Conservation (phyloP, 1,139 yeast species). For the Pichia cactophila region DNA sequence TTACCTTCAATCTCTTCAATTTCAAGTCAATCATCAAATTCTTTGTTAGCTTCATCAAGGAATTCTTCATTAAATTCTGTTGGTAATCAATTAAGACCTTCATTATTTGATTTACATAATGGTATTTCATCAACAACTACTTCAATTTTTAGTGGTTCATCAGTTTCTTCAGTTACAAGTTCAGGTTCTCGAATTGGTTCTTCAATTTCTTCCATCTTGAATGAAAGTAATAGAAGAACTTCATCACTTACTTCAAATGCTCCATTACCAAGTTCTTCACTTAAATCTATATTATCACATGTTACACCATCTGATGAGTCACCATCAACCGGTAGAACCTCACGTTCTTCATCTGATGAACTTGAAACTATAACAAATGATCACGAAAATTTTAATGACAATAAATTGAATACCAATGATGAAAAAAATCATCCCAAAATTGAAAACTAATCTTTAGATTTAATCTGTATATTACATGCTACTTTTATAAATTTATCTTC, state of each 20-base stretch:
- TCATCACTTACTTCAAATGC: constrained; percentile 5
- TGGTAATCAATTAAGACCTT: constrained; percentile 18
- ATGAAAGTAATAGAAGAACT: constrained; percentile 14
- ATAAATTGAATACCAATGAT: not conserved
- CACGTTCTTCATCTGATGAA: not conserved
- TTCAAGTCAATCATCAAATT: constrained; percentile 7
- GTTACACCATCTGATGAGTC: not conserved
- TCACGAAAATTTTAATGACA: not conserved
- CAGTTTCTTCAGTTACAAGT: constrained; percentile 12
- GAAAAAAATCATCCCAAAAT: not conserved
- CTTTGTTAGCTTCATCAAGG: not conserved
- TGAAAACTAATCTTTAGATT: not conserved
- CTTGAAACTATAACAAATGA: not conserved
- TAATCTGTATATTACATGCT: not conserved
- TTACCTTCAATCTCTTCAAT: constrained; percentile 12
- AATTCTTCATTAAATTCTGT: constrained; percentile 7
- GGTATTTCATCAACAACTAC: constrained; percentile 13
- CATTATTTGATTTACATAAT: constrained; percentile 19
- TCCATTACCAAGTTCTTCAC: constrained; percentile 5
- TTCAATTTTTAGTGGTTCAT: constrained; percentile 20
- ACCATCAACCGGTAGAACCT: not conserved
- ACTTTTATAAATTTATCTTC: not conserved
- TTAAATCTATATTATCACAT: constrained; percentile 4
- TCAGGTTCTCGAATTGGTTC: constrained; percentile 14
- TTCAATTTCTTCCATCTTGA: constrained; percentile 23